Evolutionary conservation across 805 yeast species (phyloP), one percentile per base, ranked within the genome.

Genomic region (Metschnikowia borealis): DNA sequence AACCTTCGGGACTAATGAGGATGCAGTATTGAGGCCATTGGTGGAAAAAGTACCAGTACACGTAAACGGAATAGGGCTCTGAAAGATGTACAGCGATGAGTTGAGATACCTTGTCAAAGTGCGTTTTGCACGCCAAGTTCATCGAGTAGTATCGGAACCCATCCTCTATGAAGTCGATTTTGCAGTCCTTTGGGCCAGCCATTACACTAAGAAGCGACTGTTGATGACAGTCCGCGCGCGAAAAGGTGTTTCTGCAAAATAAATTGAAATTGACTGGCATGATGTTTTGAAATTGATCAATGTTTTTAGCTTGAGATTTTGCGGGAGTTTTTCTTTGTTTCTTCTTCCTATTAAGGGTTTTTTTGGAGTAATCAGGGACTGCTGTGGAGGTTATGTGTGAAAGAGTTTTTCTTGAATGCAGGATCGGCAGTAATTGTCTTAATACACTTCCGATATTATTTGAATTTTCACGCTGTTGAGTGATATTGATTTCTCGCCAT

Each of bases 21-120:
- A 79, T 78, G 53, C 96, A 86, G 51, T 90, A 76, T 43, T 86
- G 84, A 1, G 98, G 97, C 97, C 97, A 91, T 59, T 84, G 85
- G 59, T 86, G 85, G 39, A 94, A 71, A 63, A 94, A 94, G 69
- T 85, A 94, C 63, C 96, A 79, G 67, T 91, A 94, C 2, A 94
- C 97, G 61, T 89, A 94, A 17, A 89, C 79, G 3, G 97, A 91
- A 64, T 94, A 94, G 0, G 99, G 98, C 66, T 94, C 99, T 29
- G 94, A 85, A 37, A 94, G 73, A 65, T 91, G 94, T 10, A 72
- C 74, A 38, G 85, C 80, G 10, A 92, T 84, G 43, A 92, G 73
- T 10, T 63, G 61, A 58, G 80, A 77, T 13, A 86, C 71, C 29
- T 73, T 75, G 11, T 70, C 64, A 52, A 85, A 75, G 53, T 85